Percentiles rank a stretch among this genome's conserved stretches.
Conservation (phyloP, 23 red algal genomes). For the Gracilariopsis chorda region DNA sequence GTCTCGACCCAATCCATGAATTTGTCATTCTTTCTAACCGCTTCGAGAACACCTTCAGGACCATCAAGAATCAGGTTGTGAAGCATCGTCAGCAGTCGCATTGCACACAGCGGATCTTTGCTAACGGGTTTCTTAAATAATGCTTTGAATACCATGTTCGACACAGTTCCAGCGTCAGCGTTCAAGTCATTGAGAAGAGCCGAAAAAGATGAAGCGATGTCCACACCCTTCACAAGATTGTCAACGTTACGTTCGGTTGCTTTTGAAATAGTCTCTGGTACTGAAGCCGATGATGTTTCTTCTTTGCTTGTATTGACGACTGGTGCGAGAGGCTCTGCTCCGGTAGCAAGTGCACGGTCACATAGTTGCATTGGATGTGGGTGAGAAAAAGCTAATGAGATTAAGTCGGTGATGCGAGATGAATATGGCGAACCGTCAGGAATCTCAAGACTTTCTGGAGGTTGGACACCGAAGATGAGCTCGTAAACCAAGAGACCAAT, state of each 20-base stretch:
- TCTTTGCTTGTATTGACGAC: constrained; percentile 15
- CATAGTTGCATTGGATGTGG: constrained; percentile 20
- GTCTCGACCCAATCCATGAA: constrained; percentile 73
- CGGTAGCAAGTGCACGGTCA: not conserved
- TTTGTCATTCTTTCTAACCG: constrained; percentile 57
- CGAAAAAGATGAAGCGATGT: constrained; percentile 32
- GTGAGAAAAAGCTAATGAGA: constrained; percentile 18
- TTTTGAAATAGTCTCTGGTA: not conserved
- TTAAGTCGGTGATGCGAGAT: constrained; percentile 2
- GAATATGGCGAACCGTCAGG: constrained; percentile 19
- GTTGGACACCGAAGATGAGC: constrained; percentile 24
- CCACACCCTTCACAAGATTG: constrained; percentile 16
- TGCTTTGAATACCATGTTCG: constrained; percentile 50
- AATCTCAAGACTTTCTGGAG: constrained; percentile 19
- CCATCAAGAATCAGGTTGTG: constrained; percentile 80
- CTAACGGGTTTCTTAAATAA: constrained; percentile 66
- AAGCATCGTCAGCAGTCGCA: constrained; percentile 54
- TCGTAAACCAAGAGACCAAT: constrained; percentile 46
- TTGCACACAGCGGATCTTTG: constrained; percentile 56
- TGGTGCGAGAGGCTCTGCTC: constrained; percentile 14
- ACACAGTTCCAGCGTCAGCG: not conserved
- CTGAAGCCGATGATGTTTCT: not conserved
- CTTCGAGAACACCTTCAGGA: constrained; percentile 15
- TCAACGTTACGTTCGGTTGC: constrained; percentile 53
- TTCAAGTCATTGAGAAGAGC: constrained; percentile 40